Conservation (phyloP, 768 basidiomycete species). For the Rhizopogon vulgaris region DNA sequence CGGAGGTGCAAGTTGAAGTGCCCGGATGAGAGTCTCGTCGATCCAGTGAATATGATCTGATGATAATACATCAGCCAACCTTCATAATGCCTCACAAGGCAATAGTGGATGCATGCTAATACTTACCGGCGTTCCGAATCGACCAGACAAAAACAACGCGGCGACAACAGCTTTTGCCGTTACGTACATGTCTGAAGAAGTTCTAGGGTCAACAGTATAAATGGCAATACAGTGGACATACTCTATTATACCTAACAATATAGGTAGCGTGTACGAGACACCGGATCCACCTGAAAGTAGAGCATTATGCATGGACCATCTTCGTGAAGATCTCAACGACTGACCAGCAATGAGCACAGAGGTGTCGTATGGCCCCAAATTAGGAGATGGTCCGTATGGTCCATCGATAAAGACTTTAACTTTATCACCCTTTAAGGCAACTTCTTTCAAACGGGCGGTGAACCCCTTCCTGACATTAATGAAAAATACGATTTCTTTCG, state of each 20-base stretch:
- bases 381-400: slow-evolving; percentile 41
- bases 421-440: slow-evolving; percentile 21
- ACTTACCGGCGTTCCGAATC: slow-evolving; percentile 32
- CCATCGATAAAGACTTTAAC: slow-evolving; percentile 51
- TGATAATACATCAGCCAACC: neutral
- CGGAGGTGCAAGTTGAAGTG: slow-evolving; percentile 8
- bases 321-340: neutral
- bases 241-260: slow-evolving; percentile 38
- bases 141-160: slow-evolving; percentile 38
- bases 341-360: slow-evolving; percentile 44
- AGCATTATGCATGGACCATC: neutral
- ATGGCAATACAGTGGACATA: slow-evolving; percentile 13
- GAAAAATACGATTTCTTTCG: slow-evolving; percentile 40
- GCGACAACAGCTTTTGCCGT: slow-evolving; percentile 19
- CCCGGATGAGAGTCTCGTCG: slow-evolving; percentile 10
- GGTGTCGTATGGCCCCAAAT: slow-evolving; percentile 33
- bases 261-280: slow-evolving; percentile 39
- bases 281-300: slow-evolving; percentile 40
- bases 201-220: neutral
- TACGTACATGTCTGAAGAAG: slow-evolving; percentile 6
- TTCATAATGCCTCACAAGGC: neutral
- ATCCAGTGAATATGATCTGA: slow-evolving; percentile 10
- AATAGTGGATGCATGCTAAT: neutral
- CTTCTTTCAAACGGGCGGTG: slow-evolving; percentile 39
- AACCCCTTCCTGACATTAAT: slow-evolving; percentile 52